Evolutionary conservation across 2,329 filamentous ascomycete genomes (phyloP).

Genomic region (Clonostachys chloroleuca): DNA sequence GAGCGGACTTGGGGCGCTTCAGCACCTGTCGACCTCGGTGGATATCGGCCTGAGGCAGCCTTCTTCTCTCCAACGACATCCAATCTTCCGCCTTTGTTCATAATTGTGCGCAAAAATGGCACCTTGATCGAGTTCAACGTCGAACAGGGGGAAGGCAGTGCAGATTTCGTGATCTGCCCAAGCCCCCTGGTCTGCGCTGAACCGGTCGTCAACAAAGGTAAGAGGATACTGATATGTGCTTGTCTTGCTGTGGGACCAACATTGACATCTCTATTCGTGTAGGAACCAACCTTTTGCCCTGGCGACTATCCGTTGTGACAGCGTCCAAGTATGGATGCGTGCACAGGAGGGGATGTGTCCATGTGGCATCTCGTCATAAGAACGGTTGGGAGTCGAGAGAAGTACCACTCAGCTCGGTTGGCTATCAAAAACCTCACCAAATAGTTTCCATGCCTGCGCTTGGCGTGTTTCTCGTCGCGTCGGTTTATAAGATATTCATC

Average conservation of each 20-base stretch:
- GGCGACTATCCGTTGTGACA: conserved; percentile 33
- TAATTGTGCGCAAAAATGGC: conserved; percentile 63
- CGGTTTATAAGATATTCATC: conserved; percentile 55
- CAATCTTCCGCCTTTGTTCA: conserved; percentile 36
- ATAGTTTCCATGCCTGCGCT: conserved; percentile 56
- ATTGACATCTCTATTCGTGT: too few species aligned
- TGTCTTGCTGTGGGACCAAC: too few species aligned
- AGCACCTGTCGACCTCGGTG: conserved; percentile 41
- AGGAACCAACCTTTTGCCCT: neutral
- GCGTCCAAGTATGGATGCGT: conserved; percentile 33
- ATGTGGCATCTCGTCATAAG: conserved; percentile 32
- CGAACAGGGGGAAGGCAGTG: conserved; percentile 24
- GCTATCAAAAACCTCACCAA: conserved; percentile 43
- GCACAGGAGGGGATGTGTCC: conserved; percentile 32
- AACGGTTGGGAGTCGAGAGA: conserved; percentile 43
- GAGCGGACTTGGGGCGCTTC: conserved; percentile 52
- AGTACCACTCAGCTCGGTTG: conserved; percentile 14
- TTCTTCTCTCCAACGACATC: conserved; percentile 49
- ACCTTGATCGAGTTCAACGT: conserved; percentile 54
- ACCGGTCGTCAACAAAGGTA: conserved; percentile 39
- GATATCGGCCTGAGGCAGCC: conserved; percentile 57
- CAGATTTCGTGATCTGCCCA: conserved; percentile 43
- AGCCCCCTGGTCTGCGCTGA: conserved; percentile 46
- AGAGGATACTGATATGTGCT: neutral
- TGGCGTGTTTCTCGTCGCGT: conserved; percentile 56